Percentiles rank a stretch among this genome's conserved stretches.
phyloP scores from a whole-genome alignment of 1,284 basidiomycete genomes.

The Trametes pubescens region DNA sequence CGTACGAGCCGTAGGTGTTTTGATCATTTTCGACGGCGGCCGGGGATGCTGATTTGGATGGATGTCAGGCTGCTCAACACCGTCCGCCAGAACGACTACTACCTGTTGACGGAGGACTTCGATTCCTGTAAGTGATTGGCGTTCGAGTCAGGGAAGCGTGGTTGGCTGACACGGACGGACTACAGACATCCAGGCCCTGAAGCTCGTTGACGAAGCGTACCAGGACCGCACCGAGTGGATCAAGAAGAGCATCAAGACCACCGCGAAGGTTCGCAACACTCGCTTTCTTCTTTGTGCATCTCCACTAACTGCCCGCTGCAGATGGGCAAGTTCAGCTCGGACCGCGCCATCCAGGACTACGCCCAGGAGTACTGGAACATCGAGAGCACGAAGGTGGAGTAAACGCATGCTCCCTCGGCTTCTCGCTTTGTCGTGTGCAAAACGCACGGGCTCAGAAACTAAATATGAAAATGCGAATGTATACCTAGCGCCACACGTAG shows the following conservation, averaged over 20 bases:
- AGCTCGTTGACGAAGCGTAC: constrained; percentile 89
- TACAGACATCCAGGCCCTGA: constrained; percentile 79
- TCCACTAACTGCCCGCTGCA: constrained; percentile 40
- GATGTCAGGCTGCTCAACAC: constrained; percentile 68
- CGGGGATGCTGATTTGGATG: background rate
- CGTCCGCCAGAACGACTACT: constrained; percentile 81
- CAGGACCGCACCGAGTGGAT: constrained; percentile 84
- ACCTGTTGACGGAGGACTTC: constrained; percentile 89
- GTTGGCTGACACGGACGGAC: background rate
- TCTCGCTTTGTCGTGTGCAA: background rate
- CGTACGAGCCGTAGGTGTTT: constrained; percentile 78
- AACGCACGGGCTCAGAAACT: background rate
- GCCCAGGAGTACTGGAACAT: constrained; percentile 65
- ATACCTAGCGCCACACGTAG: constrained; percentile 12
- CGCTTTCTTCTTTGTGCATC: constrained; percentile 14
- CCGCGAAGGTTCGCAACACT: constrained; percentile 65
- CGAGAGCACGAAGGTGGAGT: constrained; percentile 40
- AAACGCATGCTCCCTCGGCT: background rate
- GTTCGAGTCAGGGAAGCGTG: constrained; percentile 4
- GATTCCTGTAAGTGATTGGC: constrained; percentile 73
- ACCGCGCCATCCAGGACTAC: constrained; percentile 90
- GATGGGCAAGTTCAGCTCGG: constrained; percentile 97
- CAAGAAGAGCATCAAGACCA: constrained; percentile 88
- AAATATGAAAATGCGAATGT: background rate
- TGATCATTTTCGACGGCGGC: background rate